These are phyloP conservation scores for Oleoguttula mirabilis DNA, from an alignment of 495 filamentous ascomycete genomes.

Conservation along the genomic window DNA sequence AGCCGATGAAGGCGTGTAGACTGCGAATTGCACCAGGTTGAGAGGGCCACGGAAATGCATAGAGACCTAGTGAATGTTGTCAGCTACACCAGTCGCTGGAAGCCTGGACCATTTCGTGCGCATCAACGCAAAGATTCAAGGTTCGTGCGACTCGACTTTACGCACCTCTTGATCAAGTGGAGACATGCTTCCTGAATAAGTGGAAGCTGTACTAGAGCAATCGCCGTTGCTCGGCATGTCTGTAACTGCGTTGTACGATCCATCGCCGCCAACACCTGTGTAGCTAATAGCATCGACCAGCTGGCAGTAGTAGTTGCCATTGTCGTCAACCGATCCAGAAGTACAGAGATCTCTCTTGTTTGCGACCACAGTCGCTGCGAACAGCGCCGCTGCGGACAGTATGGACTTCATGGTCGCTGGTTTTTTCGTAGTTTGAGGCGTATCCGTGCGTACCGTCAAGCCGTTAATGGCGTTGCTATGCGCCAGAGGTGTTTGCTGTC, in stretches of 20 bases:
- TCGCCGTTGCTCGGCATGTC: conserved; percentile 42
- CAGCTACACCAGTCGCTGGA: too few relatives aligned
- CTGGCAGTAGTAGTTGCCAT: conserved; percentile 45
- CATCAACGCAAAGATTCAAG: too few relatives aligned
- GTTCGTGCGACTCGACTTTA: too few relatives aligned
- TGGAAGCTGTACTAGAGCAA: conserved; percentile 38
- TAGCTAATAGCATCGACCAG: conserved; percentile 49
- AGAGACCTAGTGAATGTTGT: too few relatives aligned
- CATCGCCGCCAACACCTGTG: conserved; percentile 40
- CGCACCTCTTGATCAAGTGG: conserved; percentile 58
- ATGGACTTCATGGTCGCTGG: conserved; percentile 7
- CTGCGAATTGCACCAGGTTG: conserved; percentile 48
- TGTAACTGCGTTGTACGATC: conserved; percentile 47
- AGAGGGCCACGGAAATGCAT: conserved; percentile 60
- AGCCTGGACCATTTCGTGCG: too few relatives aligned
- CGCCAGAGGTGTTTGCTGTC: too few relatives aligned
- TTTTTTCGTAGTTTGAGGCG: too few relatives aligned
- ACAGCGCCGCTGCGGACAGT: conserved; percentile 17
- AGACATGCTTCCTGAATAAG: conserved; percentile 45
- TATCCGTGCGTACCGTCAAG: too few relatives aligned
- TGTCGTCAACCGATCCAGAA: conserved; percentile 10
- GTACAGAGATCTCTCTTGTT: conserved; percentile 21
- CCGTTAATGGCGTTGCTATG: too few relatives aligned
- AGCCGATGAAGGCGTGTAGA: conserved; percentile 40
- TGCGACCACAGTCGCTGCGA: conserved; percentile 18